A percentile compares a stretch with the other conserved stretches of the same genome.
These are phyloP conservation scores for Chrysoporthe deuterocubensis DNA, from an alignment of 2,329 filamentous ascomycete genomes.

Conservation along the genomic window DNA sequence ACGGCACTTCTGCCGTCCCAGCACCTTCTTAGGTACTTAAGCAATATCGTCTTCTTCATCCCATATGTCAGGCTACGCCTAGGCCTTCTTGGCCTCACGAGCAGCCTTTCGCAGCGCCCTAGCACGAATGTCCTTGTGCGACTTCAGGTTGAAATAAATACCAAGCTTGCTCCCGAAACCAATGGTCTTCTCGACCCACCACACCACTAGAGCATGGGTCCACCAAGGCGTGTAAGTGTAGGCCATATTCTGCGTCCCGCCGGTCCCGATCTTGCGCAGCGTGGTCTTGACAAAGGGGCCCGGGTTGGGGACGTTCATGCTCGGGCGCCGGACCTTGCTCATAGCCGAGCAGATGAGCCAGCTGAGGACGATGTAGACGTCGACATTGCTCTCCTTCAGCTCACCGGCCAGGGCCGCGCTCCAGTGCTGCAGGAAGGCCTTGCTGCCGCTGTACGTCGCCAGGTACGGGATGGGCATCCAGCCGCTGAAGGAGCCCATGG, in stretches of 20 bases:
- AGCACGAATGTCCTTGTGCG: slow-evolving; percentile 83
- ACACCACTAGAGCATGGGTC: slow-evolving; percentile 88
- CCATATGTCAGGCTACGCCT: background rate
- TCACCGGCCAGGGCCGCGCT: slow-evolving; percentile 84
- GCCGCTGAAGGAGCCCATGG: slow-evolving; percentile 96
- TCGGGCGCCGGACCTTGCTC: slow-evolving; percentile 89
- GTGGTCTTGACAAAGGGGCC: slow-evolving; percentile 80
- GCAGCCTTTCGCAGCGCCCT: slow-evolving; percentile 84
- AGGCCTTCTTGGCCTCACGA: slow-evolving; percentile 73
- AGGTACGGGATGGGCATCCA: slow-evolving; percentile 89
- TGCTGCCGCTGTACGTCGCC: slow-evolving; percentile 96
- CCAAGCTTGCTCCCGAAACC: slow-evolving; percentile 53
- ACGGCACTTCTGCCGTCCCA: background rate
- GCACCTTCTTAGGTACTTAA: background rate
- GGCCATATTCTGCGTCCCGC: slow-evolving; percentile 76
- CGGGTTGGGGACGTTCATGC: slow-evolving; percentile 77
- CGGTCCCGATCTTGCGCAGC: slow-evolving; percentile 79
- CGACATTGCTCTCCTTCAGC: slow-evolving; percentile 77
- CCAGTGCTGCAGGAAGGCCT: slow-evolving; percentile 98
- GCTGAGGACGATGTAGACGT: slow-evolving; percentile 88
- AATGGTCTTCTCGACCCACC: slow-evolving; percentile 68
- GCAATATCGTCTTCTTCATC: background rate
- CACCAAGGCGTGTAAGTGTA: slow-evolving; percentile 92
- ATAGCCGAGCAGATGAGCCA: slow-evolving; percentile 96
- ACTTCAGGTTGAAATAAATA: slow-evolving; percentile 59